Conservation (phyloP, 176 grass and related monocot genomes). For the Pontederia paniculata region DNA sequence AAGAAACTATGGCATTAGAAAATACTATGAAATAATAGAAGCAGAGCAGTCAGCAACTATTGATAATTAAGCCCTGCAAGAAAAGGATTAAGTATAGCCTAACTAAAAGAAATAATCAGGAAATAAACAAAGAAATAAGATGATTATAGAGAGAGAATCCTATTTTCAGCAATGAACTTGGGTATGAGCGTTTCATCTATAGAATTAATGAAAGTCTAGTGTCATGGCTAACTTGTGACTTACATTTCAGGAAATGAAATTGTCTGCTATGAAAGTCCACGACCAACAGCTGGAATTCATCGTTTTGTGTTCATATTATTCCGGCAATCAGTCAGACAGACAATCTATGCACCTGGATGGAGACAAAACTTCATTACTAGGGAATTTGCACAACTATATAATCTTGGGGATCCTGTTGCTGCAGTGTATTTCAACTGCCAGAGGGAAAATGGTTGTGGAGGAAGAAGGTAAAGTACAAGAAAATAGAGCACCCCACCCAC, state of each 20-base stretch:
- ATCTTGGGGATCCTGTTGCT: conserved; percentile 57
- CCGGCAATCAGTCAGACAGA: conserved; percentile 59
- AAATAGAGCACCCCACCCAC: conserved; percentile 26
- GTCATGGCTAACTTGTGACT: neutral
- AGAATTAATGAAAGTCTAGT: no score
- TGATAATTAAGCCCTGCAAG: no score
- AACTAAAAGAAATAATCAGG: neutral
- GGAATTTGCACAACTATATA: conserved; percentile 73
- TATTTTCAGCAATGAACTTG: no score
- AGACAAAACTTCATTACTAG: conserved; percentile 89
- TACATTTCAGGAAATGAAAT: conserved; percentile 73
- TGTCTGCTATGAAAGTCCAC: conserved; percentile 80
- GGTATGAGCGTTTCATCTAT: no score
- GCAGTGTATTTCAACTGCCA: conserved; percentile 91
- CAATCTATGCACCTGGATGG: conserved; percentile 86
- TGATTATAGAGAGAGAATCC: no score
- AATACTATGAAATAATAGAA: no score
- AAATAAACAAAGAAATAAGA: neutral
- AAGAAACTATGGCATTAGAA: no score
- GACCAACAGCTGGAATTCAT: conserved; percentile 87
- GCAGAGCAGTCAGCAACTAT: no score
- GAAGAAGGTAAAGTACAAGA: conserved; percentile 60
- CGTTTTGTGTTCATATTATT: conserved; percentile 77
- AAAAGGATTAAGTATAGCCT: no score
- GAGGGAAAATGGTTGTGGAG: conserved; percentile 85